Conservation (phyloP, 306 rosid genomes). For the Rosa chinensis region DNA sequence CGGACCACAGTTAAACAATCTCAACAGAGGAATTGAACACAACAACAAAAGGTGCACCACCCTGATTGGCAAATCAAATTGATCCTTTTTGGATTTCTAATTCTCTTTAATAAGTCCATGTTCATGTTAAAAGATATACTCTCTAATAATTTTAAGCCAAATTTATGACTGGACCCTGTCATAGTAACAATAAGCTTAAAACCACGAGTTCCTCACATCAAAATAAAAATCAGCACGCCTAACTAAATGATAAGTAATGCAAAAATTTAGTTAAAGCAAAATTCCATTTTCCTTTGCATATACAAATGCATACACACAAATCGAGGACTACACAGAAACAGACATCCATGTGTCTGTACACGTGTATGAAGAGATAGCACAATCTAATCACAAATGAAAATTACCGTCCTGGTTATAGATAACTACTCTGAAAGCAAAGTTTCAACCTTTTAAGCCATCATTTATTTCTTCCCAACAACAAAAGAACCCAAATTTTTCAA, state of each 20-base stretch:
- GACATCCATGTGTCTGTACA: background rate
- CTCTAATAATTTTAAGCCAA: background rate
- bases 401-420: background rate
- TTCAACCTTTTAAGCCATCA: background rate
- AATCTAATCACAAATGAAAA: background rate
- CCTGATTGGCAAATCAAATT: background rate
- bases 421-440: background rate
- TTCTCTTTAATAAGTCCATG: background rate
- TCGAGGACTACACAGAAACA: background rate
- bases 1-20: background rate
- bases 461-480: background rate
- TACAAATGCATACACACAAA: background rate
- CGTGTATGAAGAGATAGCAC: background rate
- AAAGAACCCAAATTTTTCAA: background rate
- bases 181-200: background rate
- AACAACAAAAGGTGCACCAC: background rate
- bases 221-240: background rate
- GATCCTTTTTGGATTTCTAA: background rate
- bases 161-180: background rate
- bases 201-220: background rate
- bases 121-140: background rate
- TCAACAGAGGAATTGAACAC: background rate
- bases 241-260: background rate
- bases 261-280: background rate
- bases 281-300: background rate